Evolutionary conservation across 371 early-diverging fungal species (phyloP).

Genomic region (Coemansia sp.): DNA sequence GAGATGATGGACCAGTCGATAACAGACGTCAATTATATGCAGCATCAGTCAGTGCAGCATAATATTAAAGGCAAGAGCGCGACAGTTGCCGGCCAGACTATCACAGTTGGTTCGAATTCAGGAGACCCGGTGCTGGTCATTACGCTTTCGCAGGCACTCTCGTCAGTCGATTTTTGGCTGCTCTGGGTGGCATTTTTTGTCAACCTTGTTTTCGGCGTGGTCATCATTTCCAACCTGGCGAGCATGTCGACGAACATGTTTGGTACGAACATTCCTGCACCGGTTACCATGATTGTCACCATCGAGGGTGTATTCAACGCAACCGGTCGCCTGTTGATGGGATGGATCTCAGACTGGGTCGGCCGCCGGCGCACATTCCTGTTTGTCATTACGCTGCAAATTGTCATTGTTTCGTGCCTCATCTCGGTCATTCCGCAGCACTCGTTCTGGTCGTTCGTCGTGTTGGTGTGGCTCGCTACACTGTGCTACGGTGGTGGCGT

Average conservation of each 20-base stretch:
- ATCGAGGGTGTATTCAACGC: constrained; percentile 51
- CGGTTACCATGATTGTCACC: constrained; percentile 50
- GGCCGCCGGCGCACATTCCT: constrained; percentile 49
- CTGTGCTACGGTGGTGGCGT: constrained; percentile 52
- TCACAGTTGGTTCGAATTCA: constrained; percentile 26
- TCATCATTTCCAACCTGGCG: constrained; percentile 57
- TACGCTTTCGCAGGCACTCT: constrained; percentile 43
- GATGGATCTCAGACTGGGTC: constrained; percentile 46
- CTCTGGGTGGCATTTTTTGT: constrained; percentile 58
- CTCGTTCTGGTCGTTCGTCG: constrained; percentile 43
- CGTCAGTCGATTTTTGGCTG: constrained; percentile 53
- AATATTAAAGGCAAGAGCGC: constrained; percentile 35
- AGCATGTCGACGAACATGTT: constrained; percentile 59
- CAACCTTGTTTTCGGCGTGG: constrained; percentile 53
- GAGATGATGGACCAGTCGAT: constrained; percentile 49
- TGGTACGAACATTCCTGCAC: constrained; percentile 29
- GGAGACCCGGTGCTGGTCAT: constrained; percentile 53
- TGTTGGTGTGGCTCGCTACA: constrained; percentile 48
- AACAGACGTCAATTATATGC: constrained; percentile 23
- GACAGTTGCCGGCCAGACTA: constrained; percentile 30
- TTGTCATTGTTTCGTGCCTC: constrained; percentile 40
- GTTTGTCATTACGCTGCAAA: constrained; percentile 38
- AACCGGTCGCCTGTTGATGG: constrained; percentile 45
- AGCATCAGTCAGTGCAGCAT: constrained; percentile 35
- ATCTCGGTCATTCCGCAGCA: constrained; percentile 27